Percentiles rank a stretch among this genome's conserved stretches.
These are phyloP conservation scores for Phallus indusiatus DNA, from an alignment of 768 basidiomycete genomes.

Conservation along the genomic window DNA sequence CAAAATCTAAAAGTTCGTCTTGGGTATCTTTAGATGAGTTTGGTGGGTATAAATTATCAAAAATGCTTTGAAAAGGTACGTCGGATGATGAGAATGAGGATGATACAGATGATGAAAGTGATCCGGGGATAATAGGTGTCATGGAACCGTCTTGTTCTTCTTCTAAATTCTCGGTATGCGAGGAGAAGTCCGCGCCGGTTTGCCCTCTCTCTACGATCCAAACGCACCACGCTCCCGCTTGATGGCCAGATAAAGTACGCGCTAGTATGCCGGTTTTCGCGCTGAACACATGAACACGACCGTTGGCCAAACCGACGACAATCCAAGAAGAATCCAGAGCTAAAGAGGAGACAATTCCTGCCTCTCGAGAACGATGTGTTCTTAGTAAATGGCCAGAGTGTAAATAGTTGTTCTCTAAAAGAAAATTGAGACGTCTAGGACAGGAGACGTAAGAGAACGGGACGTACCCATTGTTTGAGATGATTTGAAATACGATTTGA, in stretches of 20 bases:
- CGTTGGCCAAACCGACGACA: slow-evolving; percentile 81
- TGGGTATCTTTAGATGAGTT: not conserved
- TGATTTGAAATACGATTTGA: slow-evolving; percentile 59
- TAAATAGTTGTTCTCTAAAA: slow-evolving; percentile 71
- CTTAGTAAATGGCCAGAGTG: slow-evolving; percentile 62
- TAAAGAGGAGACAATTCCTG: slow-evolving; percentile 76
- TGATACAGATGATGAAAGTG: not conserved
- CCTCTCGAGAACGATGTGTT: slow-evolving; percentile 45
- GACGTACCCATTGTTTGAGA: slow-evolving; percentile 62
- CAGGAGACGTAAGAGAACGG: not conserved
- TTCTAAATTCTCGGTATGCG: not conserved
- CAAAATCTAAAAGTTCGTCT: not conserved
- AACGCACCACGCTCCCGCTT: slow-evolving; percentile 88
- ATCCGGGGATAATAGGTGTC: not conserved
- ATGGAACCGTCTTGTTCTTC: not conserved
- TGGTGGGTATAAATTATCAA: slow-evolving; percentile 7
- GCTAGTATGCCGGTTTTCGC: slow-evolving; percentile 66
- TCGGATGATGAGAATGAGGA: not conserved
- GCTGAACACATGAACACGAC: slow-evolving; percentile 78
- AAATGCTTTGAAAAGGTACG: slow-evolving; percentile 7
- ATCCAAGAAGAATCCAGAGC: slow-evolving; percentile 79
- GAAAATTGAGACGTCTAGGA: not conserved
- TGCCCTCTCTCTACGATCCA: slow-evolving; percentile 68
- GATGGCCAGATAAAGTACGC: slow-evolving; percentile 76
- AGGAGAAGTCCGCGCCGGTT: not conserved